These are phyloP conservation scores for Aspergillus proliferans DNA, from an alignment of 2,329 filamentous ascomycete genomes.

Conservation along the genomic window DNA sequence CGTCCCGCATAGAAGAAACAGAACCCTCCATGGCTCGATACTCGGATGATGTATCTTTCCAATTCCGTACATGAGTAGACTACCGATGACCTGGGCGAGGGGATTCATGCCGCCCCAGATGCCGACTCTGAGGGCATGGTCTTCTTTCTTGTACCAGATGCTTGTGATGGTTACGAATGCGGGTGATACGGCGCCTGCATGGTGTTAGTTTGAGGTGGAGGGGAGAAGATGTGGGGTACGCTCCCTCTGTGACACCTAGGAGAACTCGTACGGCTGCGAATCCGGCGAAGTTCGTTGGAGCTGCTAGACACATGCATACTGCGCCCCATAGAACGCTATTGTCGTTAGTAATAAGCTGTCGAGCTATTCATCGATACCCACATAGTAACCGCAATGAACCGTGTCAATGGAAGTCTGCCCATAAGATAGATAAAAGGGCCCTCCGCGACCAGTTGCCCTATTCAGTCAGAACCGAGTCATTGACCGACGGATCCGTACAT, in stretches of 20 bases:
- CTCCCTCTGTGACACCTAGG: constrained; percentile 37
- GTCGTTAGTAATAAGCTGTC: background rate
- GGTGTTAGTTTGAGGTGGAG: background rate
- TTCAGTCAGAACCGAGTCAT: background rate
- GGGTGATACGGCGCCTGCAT: constrained; percentile 36
- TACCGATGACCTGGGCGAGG: constrained; percentile 43
- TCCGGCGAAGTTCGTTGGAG: constrained; percentile 34
- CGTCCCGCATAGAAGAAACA: constrained; percentile 48
- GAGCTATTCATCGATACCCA: constrained; percentile 14
- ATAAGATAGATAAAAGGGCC: constrained; percentile 48
- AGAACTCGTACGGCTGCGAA: constrained; percentile 39
- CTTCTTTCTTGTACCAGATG: constrained; percentile 37
- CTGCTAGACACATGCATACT: constrained; percentile 42
- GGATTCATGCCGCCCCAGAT: background rate
- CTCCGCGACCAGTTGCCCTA: constrained; percentile 40
- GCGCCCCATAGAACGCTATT: constrained; percentile 38
- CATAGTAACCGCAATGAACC: constrained; percentile 44
- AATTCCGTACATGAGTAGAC: constrained; percentile 48
- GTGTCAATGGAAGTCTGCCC: constrained; percentile 42
- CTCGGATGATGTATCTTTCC: constrained; percentile 34
- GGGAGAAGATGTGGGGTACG: background rate
- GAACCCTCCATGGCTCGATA: constrained; percentile 42
- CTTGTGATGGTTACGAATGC: constrained; percentile 44
- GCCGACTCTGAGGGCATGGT: constrained; percentile 22
- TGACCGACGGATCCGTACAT: background rate